Evolutionary conservation across 1,284 basidiomycete species (phyloP), one percentile per base, ranked within the genome.

Genomic region (Cronartium quercuum): DNA sequence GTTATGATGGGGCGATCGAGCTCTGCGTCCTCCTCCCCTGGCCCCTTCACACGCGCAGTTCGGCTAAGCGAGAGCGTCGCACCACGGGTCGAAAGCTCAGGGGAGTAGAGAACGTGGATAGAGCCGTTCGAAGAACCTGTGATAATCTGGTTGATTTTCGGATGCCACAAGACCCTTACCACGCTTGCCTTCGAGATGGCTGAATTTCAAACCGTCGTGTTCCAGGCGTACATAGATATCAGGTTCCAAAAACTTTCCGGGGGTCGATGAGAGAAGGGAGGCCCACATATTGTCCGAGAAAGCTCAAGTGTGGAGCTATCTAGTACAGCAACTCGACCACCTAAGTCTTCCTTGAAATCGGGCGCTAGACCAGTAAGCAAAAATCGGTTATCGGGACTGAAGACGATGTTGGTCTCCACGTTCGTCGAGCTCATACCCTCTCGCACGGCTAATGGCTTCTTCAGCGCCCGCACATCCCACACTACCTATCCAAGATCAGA

Each of bases 101-200:
- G 91, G 58, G 92, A 94, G 83, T 98, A 98, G 65, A 95, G 85
- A 69, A 98, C 91, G 75, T 88, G 87, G 78, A 97, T 88, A 76
- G 89, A 85, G 35, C 95, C 96, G 77, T 88, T 91, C n/a, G 94
- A 91, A 66, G 92, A 85, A 0, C 92, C 89, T 37, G 90, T 86
- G 70, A 96, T 85, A 80, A 97, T 91, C 90, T 97, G 94, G 83
- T 97, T 97, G 84, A 97, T 96, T 82, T 91, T 91, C n/a, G 91
- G 88, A 83, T 96, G 94, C 94, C 94, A 97, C 38, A 87, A 83
- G 0, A 96, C 90, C 78, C 89, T 90, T 73, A 97, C 90, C 5
- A 94, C 92, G 37, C 90, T 91, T 85, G 89, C 83, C 87, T 76
- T 64, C 15, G 78, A 78, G 34, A 80, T 77, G 24, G 44, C 68